Evolutionary conservation across 768 basidiomycete species (phyloP).

Genomic region (Symmetrospora coprosmae): DNA sequence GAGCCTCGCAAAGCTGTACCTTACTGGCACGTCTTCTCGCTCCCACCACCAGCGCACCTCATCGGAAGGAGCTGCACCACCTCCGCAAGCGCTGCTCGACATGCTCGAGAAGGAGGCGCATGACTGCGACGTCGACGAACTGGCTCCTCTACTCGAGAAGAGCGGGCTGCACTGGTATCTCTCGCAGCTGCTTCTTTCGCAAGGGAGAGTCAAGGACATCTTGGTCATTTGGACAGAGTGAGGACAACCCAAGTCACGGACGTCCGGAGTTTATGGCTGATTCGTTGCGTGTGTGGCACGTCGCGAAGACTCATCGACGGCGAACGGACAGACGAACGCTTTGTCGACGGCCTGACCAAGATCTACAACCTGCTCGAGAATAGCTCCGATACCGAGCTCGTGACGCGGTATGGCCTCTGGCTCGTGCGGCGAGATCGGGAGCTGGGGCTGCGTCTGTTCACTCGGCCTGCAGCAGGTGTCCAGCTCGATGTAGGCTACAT

Average conservation of each 20-base stretch:
- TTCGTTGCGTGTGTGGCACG: too few species aligned
- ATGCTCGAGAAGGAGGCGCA: slow-evolving; percentile 23
- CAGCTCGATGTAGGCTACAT: slow-evolving; percentile 26
- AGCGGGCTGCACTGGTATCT: slow-evolving; percentile 19
- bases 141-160: slow-evolving; percentile 8
- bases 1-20: slow-evolving; percentile 1
- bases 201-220: slow-evolving; percentile 1
- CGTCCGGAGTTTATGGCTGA: too few species aligned
- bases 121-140: slow-evolving; percentile 20
- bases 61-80: background rate
- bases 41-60: too few species aligned
- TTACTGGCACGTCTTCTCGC: too few species aligned
- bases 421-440: slow-evolving; percentile 17
- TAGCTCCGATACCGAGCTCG: slow-evolving; percentile 11
- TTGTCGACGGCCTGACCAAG: slow-evolving; percentile 4
- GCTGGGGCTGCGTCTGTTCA: slow-evolving; percentile 27
- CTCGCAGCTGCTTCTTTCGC: background rate
- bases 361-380: slow-evolving; percentile 25
- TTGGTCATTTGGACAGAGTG: slow-evolving; percentile 26
- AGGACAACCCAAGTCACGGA: too few species aligned
- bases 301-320: slow-evolving; percentile 23
- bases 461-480: slow-evolving; percentile 26
- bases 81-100: background rate
- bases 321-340: background rate
- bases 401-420: slow-evolving; percentile 28